Evolutionary conservation across 371 early-diverging fungal species (phyloP).

Genomic region (Quaeritorhiza haematococci): DNA sequence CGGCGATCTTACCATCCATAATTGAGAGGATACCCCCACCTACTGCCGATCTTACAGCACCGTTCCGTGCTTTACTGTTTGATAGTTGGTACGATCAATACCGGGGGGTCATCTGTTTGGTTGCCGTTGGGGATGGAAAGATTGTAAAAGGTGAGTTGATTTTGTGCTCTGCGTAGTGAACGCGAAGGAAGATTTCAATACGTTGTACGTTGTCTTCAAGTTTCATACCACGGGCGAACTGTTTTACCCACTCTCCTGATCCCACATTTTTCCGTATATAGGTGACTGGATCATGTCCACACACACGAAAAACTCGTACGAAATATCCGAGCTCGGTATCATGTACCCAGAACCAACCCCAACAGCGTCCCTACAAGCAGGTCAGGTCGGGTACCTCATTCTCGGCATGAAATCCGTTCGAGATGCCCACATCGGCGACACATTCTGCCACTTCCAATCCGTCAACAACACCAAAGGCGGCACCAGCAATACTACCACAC

Average conservation of each 20-base stretch:
- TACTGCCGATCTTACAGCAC: slow-evolving; percentile 39
- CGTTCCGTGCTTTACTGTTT: slow-evolving; percentile 82
- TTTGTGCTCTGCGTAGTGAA: too few relatives aligned
- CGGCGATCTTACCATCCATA: slow-evolving; percentile 65
- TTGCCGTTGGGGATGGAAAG: slow-evolving; percentile 82
- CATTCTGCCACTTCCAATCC: slow-evolving; percentile 66
- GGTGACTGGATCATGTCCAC: slow-evolving; percentile 82
- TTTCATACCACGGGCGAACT: too few relatives aligned
- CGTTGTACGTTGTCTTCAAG: too few relatives aligned
- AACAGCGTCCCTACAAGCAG: slow-evolving; percentile 75
- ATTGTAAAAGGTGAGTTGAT: slow-evolving; percentile 60
- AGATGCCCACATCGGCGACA: slow-evolving; percentile 96
- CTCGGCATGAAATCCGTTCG: slow-evolving; percentile 88
- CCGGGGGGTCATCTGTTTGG: slow-evolving; percentile 88
- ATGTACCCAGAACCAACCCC: slow-evolving; percentile 87
- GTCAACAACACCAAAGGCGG: slow-evolving; percentile 3
- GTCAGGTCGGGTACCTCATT: slow-evolving; percentile 93
- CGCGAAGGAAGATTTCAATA: too few relatives aligned
- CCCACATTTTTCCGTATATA: slow-evolving; percentile 16
- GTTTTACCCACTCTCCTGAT: too few relatives aligned
- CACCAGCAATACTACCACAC: slow-evolving; percentile 4
- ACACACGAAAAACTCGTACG: slow-evolving; percentile 72
- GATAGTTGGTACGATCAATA: slow-evolving; percentile 97
- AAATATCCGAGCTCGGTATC: slow-evolving; percentile 88
- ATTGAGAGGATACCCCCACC: slow-evolving; percentile 78